These are phyloP conservation scores for Pleurotus citrinopileatus DNA, from an alignment of 768 basidiomycete genomes.

Conservation along the genomic window DNA sequence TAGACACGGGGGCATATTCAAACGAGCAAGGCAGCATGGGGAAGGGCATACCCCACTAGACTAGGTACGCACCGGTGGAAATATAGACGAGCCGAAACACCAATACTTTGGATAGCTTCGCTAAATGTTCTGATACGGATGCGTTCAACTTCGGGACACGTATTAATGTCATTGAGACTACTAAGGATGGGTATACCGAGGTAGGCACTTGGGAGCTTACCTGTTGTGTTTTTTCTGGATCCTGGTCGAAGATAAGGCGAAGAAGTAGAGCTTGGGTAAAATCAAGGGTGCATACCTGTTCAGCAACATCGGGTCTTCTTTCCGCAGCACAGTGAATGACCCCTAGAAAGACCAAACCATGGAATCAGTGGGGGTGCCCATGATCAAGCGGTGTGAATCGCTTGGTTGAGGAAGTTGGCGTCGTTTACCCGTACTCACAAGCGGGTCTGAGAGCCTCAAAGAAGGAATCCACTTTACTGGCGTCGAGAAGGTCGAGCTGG, in stretches of 20 bases:
- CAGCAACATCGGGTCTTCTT: constrained; percentile 88
- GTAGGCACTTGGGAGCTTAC: constrained; percentile 32
- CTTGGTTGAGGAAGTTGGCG: neutral
- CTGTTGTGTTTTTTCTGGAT: constrained; percentile 64
- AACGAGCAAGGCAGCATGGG: too few relatives aligned
- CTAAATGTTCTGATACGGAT: constrained; percentile 69
- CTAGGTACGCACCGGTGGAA: constrained; percentile 61
- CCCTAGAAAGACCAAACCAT: constrained; percentile 39
- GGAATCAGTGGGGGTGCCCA: neutral
- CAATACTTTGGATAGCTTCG: constrained; percentile 57
- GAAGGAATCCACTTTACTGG: constrained; percentile 46
- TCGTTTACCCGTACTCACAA: constrained; percentile 49
- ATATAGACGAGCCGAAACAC: constrained; percentile 83
- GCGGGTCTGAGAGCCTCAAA: constrained; percentile 62
- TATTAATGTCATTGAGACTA: neutral
- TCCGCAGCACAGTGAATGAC: constrained; percentile 97
- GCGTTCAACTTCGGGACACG: constrained; percentile 67
- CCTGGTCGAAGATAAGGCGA: constrained; percentile 30
- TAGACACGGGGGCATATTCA: too few relatives aligned
- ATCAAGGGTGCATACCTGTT: constrained; percentile 54
- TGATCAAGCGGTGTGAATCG: constrained; percentile 1
- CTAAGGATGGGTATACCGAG: neutral
- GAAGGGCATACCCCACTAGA: too few relatives aligned
- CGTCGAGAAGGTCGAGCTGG: constrained; percentile 69
- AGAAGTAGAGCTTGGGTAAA: neutral